These are phyloP conservation scores for Schizophyllum commune DNA, from an alignment of 1,284 basidiomycete genomes.

Conservation along the genomic window DNA sequence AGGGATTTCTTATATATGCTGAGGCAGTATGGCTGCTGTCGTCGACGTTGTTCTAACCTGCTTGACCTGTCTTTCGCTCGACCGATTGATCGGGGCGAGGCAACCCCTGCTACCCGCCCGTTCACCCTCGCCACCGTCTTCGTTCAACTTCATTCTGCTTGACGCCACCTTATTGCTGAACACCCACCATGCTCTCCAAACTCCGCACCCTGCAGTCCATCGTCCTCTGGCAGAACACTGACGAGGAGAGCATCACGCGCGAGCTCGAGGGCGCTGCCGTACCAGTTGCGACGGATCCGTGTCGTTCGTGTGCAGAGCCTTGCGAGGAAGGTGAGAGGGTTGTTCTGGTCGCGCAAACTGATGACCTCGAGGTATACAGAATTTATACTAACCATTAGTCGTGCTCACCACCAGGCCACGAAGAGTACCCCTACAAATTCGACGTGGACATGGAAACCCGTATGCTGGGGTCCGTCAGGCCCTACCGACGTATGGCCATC, in stretches of 20 bases:
- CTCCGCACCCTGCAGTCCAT: background rate
- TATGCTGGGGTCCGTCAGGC: conserved; percentile 77
- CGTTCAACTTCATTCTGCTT: no score
- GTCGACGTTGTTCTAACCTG: no score
- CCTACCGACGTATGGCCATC: conserved; percentile 75
- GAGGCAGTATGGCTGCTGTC: no score
- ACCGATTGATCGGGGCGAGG: no score
- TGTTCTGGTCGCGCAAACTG: no score
- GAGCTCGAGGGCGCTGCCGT: conserved; percentile 19
- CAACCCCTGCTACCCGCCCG: no score
- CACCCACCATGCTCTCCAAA: background rate
- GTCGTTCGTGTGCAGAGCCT: conserved; percentile 70
- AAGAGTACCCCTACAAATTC: conserved; percentile 63
- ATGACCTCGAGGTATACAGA: no score
- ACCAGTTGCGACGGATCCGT: conserved; percentile 59
- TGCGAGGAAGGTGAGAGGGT: conserved; percentile 46
- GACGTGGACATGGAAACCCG: conserved; percentile 71
- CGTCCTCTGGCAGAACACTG: background rate
- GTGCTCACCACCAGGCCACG: conserved; percentile 59
- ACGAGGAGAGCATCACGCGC: background rate
- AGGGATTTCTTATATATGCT: background rate
- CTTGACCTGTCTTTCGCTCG: no score
- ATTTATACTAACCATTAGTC: no score
- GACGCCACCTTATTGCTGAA: no score
- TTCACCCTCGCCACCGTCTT: no score